A percentile compares a stretch with the other conserved stretches of the same genome.
Conservation (phyloP, 139 green algal genomes). For the Ettlia oleoabundans region DNA sequence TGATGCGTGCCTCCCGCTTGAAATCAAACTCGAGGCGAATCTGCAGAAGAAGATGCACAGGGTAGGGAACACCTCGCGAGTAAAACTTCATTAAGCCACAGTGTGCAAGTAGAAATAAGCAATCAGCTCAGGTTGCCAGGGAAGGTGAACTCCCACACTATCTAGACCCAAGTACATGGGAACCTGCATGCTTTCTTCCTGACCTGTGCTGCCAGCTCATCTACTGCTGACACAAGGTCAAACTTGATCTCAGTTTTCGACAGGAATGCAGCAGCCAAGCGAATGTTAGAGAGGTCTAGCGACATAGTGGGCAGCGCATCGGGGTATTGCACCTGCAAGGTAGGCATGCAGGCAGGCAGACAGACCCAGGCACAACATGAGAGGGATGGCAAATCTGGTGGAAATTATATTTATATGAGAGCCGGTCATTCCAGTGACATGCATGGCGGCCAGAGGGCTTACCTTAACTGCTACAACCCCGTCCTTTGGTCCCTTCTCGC, state of each 20-base stretch:
- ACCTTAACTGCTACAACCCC: conserved; percentile 89
- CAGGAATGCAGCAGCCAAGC: conserved; percentile 74
- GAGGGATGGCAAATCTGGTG: too few relatives aligned
- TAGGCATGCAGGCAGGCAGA: too few relatives aligned
- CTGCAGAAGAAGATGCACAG: background rate
- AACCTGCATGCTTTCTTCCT: too few relatives aligned
- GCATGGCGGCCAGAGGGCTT: background rate
- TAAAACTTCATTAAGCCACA: too few relatives aligned
- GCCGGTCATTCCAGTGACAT: too few relatives aligned
- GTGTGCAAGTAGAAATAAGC: too few relatives aligned
- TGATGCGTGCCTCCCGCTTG: conserved; percentile 83
- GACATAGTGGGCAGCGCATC: conserved; percentile 79
- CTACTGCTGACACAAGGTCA: conserved; percentile 88
- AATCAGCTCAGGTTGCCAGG: background rate
- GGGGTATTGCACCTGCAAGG: conserved; percentile 86
- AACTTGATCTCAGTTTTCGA: conserved; percentile 91
- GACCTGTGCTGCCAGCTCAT: conserved; percentile 86
- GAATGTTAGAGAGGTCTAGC: conserved; percentile 83
- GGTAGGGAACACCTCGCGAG: background rate
- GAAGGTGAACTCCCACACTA: background rate
- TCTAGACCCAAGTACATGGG: too few relatives aligned
- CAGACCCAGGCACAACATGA: background rate
- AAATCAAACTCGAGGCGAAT: conserved; percentile 95
- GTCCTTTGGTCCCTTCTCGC: conserved; percentile 48
- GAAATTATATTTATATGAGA: too few relatives aligned